Evolutionary conservation across 345 rosid genomes (phyloP).

Genomic region (Passiflora organensis): DNA sequence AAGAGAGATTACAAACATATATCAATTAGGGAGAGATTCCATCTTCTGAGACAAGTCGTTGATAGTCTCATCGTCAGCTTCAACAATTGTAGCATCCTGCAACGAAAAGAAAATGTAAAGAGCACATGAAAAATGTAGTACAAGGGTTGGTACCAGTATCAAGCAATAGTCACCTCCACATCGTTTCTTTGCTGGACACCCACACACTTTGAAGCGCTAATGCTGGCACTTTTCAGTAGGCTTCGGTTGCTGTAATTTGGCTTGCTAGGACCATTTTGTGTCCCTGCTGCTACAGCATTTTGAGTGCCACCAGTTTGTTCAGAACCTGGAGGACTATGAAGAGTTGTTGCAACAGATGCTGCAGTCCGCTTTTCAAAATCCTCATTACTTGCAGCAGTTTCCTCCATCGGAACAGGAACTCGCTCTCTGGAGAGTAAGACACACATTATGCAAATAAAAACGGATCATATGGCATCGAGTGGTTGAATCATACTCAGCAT

Average conservation of each 20-base stretch:
- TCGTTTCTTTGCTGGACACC: constrained; percentile 43
- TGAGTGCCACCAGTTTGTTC: constrained; percentile 33
- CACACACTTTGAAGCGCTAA: constrained; percentile 89
- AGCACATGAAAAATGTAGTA: too few species aligned
- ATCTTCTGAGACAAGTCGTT: constrained; percentile 52
- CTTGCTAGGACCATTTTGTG: constrained; percentile 31
- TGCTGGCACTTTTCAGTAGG: constrained; percentile 90
- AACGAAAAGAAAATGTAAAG: neutral
- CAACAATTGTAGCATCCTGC: constrained; percentile 47
- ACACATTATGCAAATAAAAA: constrained; percentile 1
- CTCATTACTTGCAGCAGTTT: constrained; percentile 22
- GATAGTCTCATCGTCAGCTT: constrained; percentile 38
- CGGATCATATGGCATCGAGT: too few species aligned
- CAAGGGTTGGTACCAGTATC: too few species aligned
- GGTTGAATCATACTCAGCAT: neutral
- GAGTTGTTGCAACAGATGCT: constrained; percentile 46
- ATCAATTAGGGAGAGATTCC: constrained; percentile 46
- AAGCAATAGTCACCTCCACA: constrained; percentile 39
- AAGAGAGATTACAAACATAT: neutral
- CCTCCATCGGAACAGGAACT: constrained; percentile 67
- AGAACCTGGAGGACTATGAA: constrained; percentile 40
- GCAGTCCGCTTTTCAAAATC: constrained; percentile 36
- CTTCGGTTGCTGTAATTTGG: constrained; percentile 51
- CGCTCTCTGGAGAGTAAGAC: constrained; percentile 56
- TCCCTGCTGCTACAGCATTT: too few species aligned